phyloP scores from a whole-genome alignment of 768 basidiomycete genomes.

The Russula emetica region DNA sequence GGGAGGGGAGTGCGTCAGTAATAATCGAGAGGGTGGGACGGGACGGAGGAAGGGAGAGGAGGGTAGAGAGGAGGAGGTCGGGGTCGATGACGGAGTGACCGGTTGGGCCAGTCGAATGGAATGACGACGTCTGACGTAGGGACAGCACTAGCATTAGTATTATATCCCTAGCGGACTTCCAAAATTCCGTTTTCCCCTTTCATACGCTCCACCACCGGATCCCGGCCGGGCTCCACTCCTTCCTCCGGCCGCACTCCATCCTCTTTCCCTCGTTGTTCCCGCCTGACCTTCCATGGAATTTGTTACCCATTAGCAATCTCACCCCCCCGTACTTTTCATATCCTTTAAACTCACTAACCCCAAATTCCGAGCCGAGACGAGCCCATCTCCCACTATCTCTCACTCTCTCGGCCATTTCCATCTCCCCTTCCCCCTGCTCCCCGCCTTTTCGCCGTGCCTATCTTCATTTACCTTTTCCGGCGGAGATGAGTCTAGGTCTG shows the following conservation, averaged over 20 bases:
- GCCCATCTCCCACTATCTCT: conserved; percentile 7
- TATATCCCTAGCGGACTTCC: conserved; percentile 43
- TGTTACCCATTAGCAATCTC: background rate
- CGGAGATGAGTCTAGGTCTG: conserved; percentile 19
- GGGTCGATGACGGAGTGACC: conserved; percentile 22
- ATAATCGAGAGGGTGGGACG: background rate
- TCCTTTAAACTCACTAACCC: conserved; percentile 12
- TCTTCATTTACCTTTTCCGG: conserved; percentile 22
- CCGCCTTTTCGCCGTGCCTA: conserved; percentile 23
- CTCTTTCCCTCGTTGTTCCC: conserved; percentile 23
- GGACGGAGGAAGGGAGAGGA: background rate
- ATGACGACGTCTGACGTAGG: conserved; percentile 45
- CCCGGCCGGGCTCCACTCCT: conserved; percentile 26
- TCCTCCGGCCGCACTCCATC: conserved; percentile 16
- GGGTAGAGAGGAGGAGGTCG: background rate
- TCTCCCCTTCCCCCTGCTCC: conserved; percentile 14
- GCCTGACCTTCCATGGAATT: conserved; percentile 28
- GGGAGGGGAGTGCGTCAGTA: conserved; percentile 11
- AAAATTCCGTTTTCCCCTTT: conserved; percentile 27
- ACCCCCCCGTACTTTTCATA: conserved; percentile 17
- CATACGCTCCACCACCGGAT: conserved; percentile 21
- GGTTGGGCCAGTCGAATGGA: conserved; percentile 29
- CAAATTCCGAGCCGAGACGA: conserved; percentile 9
- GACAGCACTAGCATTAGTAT: conserved; percentile 31
- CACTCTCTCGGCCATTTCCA: conserved; percentile 20